phyloP scores from a whole-genome alignment of 306 rosid species.

The Begonia loranthoides region DNA sequence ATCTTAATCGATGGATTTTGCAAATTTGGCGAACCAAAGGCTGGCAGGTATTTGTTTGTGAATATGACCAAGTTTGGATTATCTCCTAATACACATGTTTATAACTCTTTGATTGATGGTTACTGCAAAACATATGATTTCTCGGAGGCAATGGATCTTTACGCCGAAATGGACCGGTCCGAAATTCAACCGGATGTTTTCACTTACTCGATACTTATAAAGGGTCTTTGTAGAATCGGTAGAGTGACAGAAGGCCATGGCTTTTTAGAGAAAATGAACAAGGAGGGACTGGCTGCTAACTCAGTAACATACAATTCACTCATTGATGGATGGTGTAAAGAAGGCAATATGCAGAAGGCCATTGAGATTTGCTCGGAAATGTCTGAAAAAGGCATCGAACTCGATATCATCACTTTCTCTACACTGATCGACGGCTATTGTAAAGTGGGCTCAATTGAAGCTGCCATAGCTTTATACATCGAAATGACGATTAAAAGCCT shows the following conservation, averaged over 20 bases:
- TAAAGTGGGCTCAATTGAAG: conserved; percentile 35
- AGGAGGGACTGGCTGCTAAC: conserved; percentile 27
- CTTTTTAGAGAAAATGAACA: conserved; percentile 29
- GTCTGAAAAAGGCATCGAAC: conserved; percentile 40
- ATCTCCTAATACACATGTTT: conserved; percentile 34
- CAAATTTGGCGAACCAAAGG: conserved; percentile 28
- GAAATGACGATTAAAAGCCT: conserved; percentile 55
- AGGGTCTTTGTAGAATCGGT: conserved; percentile 26
- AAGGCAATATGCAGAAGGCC: conserved; percentile 44
- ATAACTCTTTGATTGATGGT: conserved; percentile 53
- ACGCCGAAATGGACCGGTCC: conserved; percentile 34
- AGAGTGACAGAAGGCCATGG: conserved; percentile 36
- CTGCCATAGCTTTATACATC: conserved; percentile 43
- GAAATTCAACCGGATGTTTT: conserved; percentile 29
- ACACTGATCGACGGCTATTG: conserved; percentile 55
- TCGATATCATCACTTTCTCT: conserved; percentile 43
- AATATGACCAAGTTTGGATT: conserved; percentile 44
- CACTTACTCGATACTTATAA: conserved; percentile 51
- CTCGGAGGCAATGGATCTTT: conserved; percentile 31
- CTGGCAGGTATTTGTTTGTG: conserved; percentile 30
- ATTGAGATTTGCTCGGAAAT: conserved; percentile 52
- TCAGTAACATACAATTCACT: conserved; percentile 45
- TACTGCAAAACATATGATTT: conserved; percentile 32
- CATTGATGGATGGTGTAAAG: conserved; percentile 48
- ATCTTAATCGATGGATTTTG: conserved; percentile 41